Conservation (phyloP, 169 alveolate species). For the Neospora caninum region DNA sequence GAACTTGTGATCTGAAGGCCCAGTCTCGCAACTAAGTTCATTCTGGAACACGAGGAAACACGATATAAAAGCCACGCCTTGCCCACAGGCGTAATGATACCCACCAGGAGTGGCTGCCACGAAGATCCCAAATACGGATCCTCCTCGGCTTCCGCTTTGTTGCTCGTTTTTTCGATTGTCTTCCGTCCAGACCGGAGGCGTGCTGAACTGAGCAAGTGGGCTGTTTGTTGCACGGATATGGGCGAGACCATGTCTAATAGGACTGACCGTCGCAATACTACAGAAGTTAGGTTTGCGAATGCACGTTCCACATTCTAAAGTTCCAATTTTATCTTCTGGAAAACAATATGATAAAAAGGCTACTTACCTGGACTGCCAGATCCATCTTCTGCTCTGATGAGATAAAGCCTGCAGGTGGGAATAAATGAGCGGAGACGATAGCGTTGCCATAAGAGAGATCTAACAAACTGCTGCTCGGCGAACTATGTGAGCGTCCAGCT, state of each 20-base stretch:
- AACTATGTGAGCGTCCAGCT: background rate
- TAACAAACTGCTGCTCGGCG: conserved; percentile 8
- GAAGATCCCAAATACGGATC: background rate
- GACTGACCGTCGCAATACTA: background rate
- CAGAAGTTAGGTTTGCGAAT: background rate
- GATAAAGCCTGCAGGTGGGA: background rate
- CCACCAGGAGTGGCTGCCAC: conserved; percentile 24
- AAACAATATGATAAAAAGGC: background rate
- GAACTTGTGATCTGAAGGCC: background rate
- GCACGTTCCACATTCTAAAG: conserved; percentile 7
- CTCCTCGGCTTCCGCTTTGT: background rate
- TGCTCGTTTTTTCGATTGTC: background rate
- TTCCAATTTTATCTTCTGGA: background rate
- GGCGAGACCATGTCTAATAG: background rate
- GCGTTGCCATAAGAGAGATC: background rate
- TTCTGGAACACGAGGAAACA: background rate
- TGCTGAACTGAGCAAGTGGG: background rate
- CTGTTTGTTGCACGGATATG: background rate
- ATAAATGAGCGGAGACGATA: background rate
- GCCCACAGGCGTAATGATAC: background rate
- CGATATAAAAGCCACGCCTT: background rate
- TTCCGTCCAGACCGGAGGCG: background rate
- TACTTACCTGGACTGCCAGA: background rate
- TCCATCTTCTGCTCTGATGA: conserved; percentile 17
- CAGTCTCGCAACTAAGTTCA: background rate